A percentile compares a stretch with the other conserved stretches of the same genome.
phyloP scores from a whole-genome alignment of 2,329 filamentous ascomycete genomes.

The Xylariales sp. region DNA sequence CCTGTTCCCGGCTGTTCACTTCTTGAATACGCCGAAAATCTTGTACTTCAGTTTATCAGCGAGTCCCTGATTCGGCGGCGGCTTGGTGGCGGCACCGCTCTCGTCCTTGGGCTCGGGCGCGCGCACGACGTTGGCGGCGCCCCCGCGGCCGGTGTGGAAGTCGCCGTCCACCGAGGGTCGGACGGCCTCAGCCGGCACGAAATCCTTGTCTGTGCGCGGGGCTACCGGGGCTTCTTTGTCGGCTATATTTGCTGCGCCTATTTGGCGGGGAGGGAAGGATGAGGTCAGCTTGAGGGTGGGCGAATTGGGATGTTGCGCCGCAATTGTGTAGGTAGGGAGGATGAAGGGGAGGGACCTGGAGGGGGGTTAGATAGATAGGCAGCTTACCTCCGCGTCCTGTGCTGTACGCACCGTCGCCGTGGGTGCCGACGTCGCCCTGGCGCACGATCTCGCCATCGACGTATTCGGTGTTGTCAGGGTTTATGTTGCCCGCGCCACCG shows the following conservation, averaged over 20 bases:
- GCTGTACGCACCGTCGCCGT: conserved; percentile 69
- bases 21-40: conserved; percentile 63
- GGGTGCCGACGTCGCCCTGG: conserved; percentile 63
- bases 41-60: conserved; percentile 70
- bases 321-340: background rate
- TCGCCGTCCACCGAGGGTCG: conserved; percentile 61
- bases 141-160: conserved; percentile 70
- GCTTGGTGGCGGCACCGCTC: conserved; percentile 1
- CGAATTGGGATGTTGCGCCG: background rate
- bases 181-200: conserved; percentile 64
- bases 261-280: background rate
- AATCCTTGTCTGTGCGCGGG: conserved; percentile 62
- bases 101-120: conserved; percentile 43
- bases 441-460: conserved; percentile 72
- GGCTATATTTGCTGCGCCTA: conserved; percentile 69
- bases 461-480: conserved; percentile 67
- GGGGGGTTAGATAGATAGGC: background rate
- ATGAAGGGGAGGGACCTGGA: background rate
- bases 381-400: conserved; percentile 68
- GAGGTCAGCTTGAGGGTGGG: background rate
- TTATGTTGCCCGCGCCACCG: conserved; percentile 72
- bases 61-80: conserved; percentile 53
- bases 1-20: conserved; percentile 45
- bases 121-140: conserved; percentile 67
- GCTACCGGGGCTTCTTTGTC: conserved; percentile 56